Evolutionary conservation across 306 rosid species (phyloP), one percentile per base, ranked within the genome.

Genomic region (Fragaria nilgerrensis): DNA sequence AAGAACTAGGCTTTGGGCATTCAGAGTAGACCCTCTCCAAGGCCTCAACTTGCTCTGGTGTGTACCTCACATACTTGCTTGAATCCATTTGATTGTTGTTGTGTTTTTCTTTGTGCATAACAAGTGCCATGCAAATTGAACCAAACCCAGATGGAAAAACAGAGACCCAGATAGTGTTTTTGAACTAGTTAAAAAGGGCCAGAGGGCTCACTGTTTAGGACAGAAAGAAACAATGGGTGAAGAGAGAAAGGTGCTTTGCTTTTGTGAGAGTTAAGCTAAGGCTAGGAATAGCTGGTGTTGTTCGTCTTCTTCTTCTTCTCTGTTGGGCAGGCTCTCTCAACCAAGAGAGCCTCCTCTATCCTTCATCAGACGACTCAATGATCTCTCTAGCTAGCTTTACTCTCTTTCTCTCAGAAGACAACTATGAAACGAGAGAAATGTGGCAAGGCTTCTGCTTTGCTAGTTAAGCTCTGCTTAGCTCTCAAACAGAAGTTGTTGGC

Each of bases 331-430:
- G 92, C 97, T 89, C 98, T 91, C 98, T 91, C 82, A 83, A 78
- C 87, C 88, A 87, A 91, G 95, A 89, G 98, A 93, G 98, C 98
- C 97, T 87, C 91, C 96, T 80, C 92, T 88, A 82, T 86, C 94
- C 85, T 90, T 93, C 98, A 93, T 93, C 82, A 84, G 91, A 82
- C 72, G 78, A 43, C 64, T 65, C 47, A 19, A 4, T 74, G 23
- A 29, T 14, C 65, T 55, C 41, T 32, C 55, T 49, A 25, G 16
- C 76, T 37, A 41, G 44, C 13, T 44, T 10, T 49, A 43, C 64
- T 29, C 64, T 39, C 63, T 56, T 13, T 44, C 52, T 55, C 48
- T 20, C 75, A 74, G 23, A 59, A 56, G 55, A 34, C 23, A 65
- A 65, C 39, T 14, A 36, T 1, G 47, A 65, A 62, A 29, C 15